Conservation (phyloP, 2,329 filamentous ascomycete species). For the Colletotrichum scovillei region DNA sequence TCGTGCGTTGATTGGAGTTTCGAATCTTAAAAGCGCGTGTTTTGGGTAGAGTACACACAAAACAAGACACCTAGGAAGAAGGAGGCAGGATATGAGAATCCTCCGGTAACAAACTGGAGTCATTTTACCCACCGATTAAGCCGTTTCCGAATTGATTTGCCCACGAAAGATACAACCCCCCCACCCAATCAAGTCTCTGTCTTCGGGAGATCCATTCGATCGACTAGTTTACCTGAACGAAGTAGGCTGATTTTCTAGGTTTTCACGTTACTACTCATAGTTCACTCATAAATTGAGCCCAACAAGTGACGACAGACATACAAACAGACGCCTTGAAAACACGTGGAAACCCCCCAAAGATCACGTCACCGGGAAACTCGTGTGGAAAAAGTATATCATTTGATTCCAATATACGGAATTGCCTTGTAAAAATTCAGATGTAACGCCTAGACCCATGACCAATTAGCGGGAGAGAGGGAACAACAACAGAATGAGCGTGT, state of each 20-base stretch:
- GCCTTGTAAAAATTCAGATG: background rate
- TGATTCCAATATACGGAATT: background rate
- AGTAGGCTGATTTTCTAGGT: background rate
- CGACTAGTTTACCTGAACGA: background rate
- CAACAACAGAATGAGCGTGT: background rate
- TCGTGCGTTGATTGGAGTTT: background rate
- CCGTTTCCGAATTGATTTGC: background rate
- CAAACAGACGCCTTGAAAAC: background rate
- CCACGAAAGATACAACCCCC: background rate
- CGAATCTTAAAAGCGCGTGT: background rate
- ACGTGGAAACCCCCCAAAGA: background rate
- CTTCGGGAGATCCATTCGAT: background rate
- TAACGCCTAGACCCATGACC: conserved; percentile 2
- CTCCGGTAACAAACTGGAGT: background rate
- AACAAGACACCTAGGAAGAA: background rate
- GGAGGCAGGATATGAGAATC: background rate
- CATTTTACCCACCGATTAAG: background rate
- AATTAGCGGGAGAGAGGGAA: background rate
- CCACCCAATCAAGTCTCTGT: background rate
- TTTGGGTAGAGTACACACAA: background rate
- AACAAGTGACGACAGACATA: background rate
- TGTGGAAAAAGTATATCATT: background rate
- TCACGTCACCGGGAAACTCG: background rate
- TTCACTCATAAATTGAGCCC: background rate
- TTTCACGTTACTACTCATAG: background rate